phyloP scores from a whole-genome alignment of 2,329 filamentous ascomycete genomes.

The Colletotrichum siamense region DNA sequence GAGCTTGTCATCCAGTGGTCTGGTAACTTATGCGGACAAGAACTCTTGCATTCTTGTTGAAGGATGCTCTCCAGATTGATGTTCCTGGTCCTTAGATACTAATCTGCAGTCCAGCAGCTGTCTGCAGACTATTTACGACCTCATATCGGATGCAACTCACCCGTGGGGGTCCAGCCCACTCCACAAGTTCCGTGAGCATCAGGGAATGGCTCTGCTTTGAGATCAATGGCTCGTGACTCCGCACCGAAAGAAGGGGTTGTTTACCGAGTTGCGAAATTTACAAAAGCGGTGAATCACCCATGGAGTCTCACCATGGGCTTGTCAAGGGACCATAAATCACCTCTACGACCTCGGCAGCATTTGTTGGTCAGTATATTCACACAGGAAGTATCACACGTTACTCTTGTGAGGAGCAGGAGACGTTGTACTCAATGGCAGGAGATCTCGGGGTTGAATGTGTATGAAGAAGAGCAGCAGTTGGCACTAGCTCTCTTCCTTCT shows the following conservation, averaged over 20 bases:
- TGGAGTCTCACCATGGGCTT: neutral
- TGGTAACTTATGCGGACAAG: neutral
- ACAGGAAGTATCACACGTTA: fast-evolving
- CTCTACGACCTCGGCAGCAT: neutral
- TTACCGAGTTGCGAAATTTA: neutral
- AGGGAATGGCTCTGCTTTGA: neutral
- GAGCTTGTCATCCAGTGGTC: neutral
- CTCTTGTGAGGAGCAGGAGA: fast-evolving
- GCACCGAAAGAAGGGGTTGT: neutral
- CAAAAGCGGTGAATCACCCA: neutral
- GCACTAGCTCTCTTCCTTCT: neutral
- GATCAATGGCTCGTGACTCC: neutral
- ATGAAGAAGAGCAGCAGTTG: neutral
- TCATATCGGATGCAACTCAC: neutral
- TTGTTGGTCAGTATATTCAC: neutral
- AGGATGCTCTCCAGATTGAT: neutral
- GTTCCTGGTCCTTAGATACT: neutral
- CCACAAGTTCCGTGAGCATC: neutral
- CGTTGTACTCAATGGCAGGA: neutral
- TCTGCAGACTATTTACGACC: neutral
- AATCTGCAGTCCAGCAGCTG: neutral
- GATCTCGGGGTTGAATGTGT: fast-evolving
- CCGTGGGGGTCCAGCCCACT: neutral
- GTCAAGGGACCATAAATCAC: neutral
- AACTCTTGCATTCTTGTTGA: neutral